A percentile compares a stretch with the other conserved stretches of the same genome.
Conservation (phyloP, 2,329 filamentous ascomycete species). For the Alternaria sp. region DNA sequence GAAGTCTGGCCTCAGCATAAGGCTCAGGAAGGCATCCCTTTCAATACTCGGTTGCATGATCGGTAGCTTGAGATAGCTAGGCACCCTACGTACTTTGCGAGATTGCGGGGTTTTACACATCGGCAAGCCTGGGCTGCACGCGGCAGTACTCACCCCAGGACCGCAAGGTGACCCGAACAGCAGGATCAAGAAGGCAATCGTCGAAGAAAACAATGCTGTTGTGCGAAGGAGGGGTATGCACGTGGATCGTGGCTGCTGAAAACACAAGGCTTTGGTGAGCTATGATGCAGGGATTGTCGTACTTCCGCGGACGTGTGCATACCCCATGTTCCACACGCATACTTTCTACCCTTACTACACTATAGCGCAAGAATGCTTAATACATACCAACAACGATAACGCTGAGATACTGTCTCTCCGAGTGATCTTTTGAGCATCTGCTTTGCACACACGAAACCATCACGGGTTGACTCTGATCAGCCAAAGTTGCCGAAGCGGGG, state of each 20-base stretch:
- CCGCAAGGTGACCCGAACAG: conserved; percentile 7
- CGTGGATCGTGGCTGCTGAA: background rate
- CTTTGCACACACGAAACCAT: background rate
- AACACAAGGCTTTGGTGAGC: conserved; percentile 17
- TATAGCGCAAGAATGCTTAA: background rate
- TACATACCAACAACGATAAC: background rate
- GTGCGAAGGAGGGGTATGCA: conserved; percentile 3
- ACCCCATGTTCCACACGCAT: background rate
- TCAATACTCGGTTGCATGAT: conserved; percentile 4
- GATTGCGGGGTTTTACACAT: conserved; percentile 9
- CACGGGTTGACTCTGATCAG: background rate
- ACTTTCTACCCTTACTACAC: background rate
- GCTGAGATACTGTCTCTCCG: background rate
- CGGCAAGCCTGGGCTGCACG: background rate
- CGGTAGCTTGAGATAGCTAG: conserved; percentile 19
- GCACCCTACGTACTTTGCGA: conserved; percentile 1
- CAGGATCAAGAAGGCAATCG: conserved; percentile 15
- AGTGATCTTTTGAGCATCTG: background rate
- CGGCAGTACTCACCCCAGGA: background rate
- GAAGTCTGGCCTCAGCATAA: background rate
- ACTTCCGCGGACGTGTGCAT: background rate
- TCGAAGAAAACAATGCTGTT: background rate
- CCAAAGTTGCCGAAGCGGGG: conserved; percentile 8
- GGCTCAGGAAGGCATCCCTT: conserved; percentile 16
- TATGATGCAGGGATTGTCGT: conserved; percentile 13